A percentile compares a stretch with the other conserved stretches of the same genome.
phyloP scores from a whole-genome alignment of 805 yeast genomes.

The Kodamaea lidongshanica region DNA sequence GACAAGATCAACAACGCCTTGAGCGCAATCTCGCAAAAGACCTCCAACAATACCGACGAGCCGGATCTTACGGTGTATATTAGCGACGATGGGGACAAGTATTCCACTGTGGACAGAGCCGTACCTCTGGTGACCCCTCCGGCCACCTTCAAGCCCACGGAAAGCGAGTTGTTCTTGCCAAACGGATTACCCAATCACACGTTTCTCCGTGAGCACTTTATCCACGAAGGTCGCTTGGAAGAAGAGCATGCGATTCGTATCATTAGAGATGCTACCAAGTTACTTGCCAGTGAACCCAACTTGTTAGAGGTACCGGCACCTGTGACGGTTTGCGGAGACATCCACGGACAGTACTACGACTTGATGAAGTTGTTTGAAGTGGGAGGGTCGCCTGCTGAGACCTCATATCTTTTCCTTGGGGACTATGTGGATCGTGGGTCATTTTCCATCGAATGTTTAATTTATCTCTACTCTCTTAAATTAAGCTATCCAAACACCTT shows the following conservation, averaged over 20 bases:
- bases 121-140: constrained; percentile 60
- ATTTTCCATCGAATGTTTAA: constrained; percentile 74
- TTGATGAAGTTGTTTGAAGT: constrained; percentile 85
- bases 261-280: constrained; percentile 54
- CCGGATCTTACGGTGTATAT: constrained; percentile 41
- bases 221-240: constrained; percentile 71
- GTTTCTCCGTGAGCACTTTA: constrained; percentile 68
- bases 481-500: constrained; percentile 67
- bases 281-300: constrained; percentile 69
- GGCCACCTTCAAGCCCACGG: constrained; percentile 56
- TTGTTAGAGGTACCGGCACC: constrained; percentile 82
- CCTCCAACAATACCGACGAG: constrained; percentile 11
- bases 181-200: constrained; percentile 67
- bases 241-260: constrained; percentile 67
- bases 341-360: constrained; percentile 95
- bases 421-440: constrained; percentile 96
- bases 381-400: constrained; percentile 78
- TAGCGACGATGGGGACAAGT: constrained; percentile 52
- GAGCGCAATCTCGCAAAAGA: constrained; percentile 48
- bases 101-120: constrained; percentile 53
- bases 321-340: constrained; percentile 91
- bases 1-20: constrained; percentile 61
- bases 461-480: constrained; percentile 74
- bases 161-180: constrained; percentile 56
- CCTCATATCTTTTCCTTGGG: constrained; percentile 79